phyloP scores from a whole-genome alignment of 768 basidiomycete genomes.

The Tulasnella sp. region DNA sequence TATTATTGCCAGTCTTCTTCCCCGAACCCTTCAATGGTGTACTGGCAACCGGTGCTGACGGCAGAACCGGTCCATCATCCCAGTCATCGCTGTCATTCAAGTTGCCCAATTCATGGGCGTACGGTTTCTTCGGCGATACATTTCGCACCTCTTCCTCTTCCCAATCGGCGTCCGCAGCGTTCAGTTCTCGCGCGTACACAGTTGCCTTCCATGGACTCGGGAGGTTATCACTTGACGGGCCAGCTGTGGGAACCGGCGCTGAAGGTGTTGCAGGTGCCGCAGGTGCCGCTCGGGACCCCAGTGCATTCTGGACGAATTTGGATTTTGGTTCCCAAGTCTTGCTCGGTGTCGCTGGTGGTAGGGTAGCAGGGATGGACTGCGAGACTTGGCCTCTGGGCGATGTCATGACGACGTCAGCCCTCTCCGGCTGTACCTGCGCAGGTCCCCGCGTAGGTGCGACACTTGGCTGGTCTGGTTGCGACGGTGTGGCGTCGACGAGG shows the following conservation, averaged over 20 bases:
- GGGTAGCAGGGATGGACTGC: not conserved
- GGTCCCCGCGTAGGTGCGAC: not conserved
- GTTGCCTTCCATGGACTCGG: not conserved
- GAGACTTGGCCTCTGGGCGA: not conserved
- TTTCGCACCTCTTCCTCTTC: not conserved
- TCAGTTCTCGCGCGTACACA: not conserved
- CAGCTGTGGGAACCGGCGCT: not conserved
- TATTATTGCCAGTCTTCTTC: not conserved
- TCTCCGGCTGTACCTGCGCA: not conserved
- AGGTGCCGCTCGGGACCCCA: not conserved
- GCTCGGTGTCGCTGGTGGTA: not conserved
- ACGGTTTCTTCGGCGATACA: not conserved
- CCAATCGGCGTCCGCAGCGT: constrained; percentile 9
- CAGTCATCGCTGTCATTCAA: not conserved
- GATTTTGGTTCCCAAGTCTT: not conserved
- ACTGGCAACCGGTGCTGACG: constrained; percentile 1
- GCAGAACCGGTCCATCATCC: not conserved
- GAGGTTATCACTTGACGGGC: not conserved
- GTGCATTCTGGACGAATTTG: not conserved
- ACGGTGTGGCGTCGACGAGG: not conserved
- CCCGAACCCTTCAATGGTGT: not conserved
- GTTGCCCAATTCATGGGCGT: not conserved
- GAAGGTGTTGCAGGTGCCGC: not conserved
- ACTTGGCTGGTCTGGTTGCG: not conserved
- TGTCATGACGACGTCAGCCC: not conserved